These are phyloP conservation scores for Globisporangium megalacanthum DNA, from an alignment of 352 stramenopile genomes.

Conservation along the genomic window DNA sequence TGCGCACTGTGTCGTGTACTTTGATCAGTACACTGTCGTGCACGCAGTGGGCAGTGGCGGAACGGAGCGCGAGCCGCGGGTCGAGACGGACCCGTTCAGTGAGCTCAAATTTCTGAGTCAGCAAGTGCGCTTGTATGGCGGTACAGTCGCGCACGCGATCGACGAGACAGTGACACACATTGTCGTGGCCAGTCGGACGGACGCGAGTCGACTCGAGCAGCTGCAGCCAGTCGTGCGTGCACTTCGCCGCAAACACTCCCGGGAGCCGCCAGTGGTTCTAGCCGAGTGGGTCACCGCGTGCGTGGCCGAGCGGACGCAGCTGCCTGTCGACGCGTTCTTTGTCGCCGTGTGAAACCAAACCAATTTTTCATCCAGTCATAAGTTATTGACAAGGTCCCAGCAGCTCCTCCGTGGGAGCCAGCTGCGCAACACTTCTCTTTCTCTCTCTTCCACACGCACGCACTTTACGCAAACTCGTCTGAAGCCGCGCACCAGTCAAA, in stretches of 20 bases:
- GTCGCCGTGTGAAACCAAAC: slow-evolving; percentile 33
- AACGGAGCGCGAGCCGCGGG: background rate
- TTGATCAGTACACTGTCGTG: slow-evolving; percentile 30
- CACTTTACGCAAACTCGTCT: slow-evolving; percentile 29
- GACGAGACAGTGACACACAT: slow-evolving; percentile 58
- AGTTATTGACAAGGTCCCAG: background rate
- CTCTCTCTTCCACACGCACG: background rate
- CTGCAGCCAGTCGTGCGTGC: slow-evolving; percentile 39
- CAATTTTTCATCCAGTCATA: background rate
- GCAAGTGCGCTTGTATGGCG: slow-evolving; percentile 54
- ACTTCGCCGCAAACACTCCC: slow-evolving; percentile 33
- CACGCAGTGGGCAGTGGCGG: slow-evolving; percentile 3
- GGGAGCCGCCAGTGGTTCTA: slow-evolving; percentile 51
- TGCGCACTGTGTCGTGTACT: slow-evolving; percentile 67
- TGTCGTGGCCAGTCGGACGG: slow-evolving; percentile 25
- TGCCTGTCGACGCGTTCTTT: slow-evolving; percentile 51
- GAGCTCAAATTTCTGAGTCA: slow-evolving; percentile 54
- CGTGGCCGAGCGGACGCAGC: slow-evolving; percentile 34
- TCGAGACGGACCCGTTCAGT: slow-evolving; percentile 19
- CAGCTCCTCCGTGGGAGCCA: background rate
- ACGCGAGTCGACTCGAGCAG: slow-evolving; percentile 26
- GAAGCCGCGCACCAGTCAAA: slow-evolving; percentile 71
- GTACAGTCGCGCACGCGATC: slow-evolving; percentile 27
- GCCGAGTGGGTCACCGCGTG: slow-evolving; percentile 60
- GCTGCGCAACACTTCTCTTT: background rate